Evolutionary conservation across 768 basidiomycete genomes (phyloP), one percentile per base, ranked within the genome.

Genomic region (Boletus barrowsii): DNA sequence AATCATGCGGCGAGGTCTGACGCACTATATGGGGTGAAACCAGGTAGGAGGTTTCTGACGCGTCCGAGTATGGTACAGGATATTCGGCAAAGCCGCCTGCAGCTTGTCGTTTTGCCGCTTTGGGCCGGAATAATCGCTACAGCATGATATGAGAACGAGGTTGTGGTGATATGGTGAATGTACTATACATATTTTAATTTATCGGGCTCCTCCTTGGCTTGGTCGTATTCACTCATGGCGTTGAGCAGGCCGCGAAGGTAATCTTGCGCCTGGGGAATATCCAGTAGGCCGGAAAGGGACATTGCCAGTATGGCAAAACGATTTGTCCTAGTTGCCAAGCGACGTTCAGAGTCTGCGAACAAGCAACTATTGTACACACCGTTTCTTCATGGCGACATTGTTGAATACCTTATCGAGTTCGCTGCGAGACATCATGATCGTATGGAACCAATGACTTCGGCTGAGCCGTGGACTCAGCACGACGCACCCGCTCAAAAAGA

Each of bases 391-490:
- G 18, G 80, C 82, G 8, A 70, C 68, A 65, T 88, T 90, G 61
- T 76, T 83, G 68, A 93, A 94, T 51, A 81, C 82, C 47, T 77
- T 81, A 53, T 90, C 86, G 4, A 94, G 81, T 50, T 93, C 93
- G 17, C 74, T 62, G 45, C 81, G 82, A 51, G 87, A 84, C 62
- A 94, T 81, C 64, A 89, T 79, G 60, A 94, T 84, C 13, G 93
- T 94, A 67, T 92, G 88, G 64, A 90, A 90, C 91, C 91, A 93
- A 66, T 91, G 86, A 58, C 84, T 85, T 51, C 83, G 84, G 49
- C 91, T 93, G 65, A 26, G 29, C 32, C 10, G 3, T 39, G 37
- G 18, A 33, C 30, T 58, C 42, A 60, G 48, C 13, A 50, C 43
- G 53, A 18, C 33, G 33, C 22, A 9, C 41, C 39, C 9, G 39